phyloP scores from a whole-genome alignment of 2,329 filamentous ascomycete genomes.

The Seiridium unicorne region DNA sequence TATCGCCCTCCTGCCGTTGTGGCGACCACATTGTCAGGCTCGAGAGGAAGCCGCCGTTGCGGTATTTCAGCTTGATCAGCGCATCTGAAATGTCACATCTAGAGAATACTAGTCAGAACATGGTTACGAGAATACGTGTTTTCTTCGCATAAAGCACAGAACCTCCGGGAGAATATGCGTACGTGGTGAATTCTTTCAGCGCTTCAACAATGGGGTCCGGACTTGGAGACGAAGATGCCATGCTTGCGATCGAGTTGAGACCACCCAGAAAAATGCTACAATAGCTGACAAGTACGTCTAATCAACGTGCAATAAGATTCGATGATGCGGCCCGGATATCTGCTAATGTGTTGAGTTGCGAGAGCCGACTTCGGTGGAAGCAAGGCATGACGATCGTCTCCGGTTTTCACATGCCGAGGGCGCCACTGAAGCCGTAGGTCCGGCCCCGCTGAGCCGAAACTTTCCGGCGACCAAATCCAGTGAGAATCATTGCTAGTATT shows the following conservation, averaged over 20 bases:
- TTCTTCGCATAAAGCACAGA: too few species aligned
- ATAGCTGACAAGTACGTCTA: too few species aligned
- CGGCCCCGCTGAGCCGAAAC: background rate
- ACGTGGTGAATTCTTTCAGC: conserved; percentile 32
- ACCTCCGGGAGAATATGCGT: background rate
- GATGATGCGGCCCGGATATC: too few species aligned
- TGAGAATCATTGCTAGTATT: background rate
- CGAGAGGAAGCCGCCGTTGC: conserved; percentile 51
- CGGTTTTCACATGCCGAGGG: background rate
- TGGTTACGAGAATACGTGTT: too few species aligned
- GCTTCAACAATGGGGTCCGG: conserved; percentile 28
- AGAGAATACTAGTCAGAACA: background rate
- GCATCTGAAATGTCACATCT: conserved; percentile 53
- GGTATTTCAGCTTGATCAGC: conserved; percentile 45
- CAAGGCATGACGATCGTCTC: background rate
- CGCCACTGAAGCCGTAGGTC: background rate
- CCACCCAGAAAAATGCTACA: too few species aligned
- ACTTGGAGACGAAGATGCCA: background rate
- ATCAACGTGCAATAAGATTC: too few species aligned
- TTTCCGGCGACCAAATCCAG: background rate
- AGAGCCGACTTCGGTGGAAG: background rate
- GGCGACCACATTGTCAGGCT: conserved; percentile 56
- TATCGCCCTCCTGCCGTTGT: conserved; percentile 44
- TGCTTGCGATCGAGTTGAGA: background rate
- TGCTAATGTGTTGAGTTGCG: background rate